Conservation (phyloP, 306 rosid genomes). For the Cicer cuneatum region DNA sequence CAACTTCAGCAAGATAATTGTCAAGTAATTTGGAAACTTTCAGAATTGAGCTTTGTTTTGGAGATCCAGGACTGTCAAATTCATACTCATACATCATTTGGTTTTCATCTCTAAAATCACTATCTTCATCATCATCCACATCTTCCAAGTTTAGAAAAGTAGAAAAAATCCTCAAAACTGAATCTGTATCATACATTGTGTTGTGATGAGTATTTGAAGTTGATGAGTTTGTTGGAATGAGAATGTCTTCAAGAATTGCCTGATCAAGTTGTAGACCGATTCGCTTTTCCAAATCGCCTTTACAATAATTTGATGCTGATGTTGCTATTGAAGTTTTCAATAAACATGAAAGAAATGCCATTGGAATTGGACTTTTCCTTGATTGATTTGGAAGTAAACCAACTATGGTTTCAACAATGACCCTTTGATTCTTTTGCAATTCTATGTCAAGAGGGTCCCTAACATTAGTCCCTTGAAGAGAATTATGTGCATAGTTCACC, state of each 20-base stretch:
- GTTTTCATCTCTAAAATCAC: conserved; percentile 73
- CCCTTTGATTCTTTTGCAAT: conserved; percentile 81
- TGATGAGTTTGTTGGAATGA: conserved; percentile 73
- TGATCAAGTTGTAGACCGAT: conserved; percentile 95
- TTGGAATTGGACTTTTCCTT: conserved; percentile 86
- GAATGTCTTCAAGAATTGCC: conserved; percentile 94
- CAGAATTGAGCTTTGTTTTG: conserved; percentile 88
- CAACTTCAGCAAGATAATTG: conserved; percentile 86
- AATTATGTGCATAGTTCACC: conserved; percentile 82
- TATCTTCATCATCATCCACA: conserved; percentile 81
- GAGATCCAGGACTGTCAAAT: conserved; percentile 96
- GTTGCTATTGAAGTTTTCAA: conserved; percentile 82
- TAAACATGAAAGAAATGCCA: conserved; percentile 95
- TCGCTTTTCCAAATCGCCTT: conserved; percentile 86
- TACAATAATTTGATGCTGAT: conserved; percentile 69
- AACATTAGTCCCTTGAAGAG: conserved; percentile 76
- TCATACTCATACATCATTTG: conserved; percentile 73
- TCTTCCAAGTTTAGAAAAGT: conserved; percentile 87
- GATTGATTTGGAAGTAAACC: conserved; percentile 88
- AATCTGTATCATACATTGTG: conserved; percentile 79
- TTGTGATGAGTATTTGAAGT: conserved; percentile 65
- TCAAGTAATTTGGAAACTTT: conserved; percentile 90
- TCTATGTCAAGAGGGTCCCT: conserved; percentile 63
- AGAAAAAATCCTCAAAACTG: conserved; percentile 86
- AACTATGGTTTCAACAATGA: conserved; percentile 82